phyloP scores from a whole-genome alignment of 2,329 filamentous ascomycete species.

The Ascochyta fabae region DNA sequence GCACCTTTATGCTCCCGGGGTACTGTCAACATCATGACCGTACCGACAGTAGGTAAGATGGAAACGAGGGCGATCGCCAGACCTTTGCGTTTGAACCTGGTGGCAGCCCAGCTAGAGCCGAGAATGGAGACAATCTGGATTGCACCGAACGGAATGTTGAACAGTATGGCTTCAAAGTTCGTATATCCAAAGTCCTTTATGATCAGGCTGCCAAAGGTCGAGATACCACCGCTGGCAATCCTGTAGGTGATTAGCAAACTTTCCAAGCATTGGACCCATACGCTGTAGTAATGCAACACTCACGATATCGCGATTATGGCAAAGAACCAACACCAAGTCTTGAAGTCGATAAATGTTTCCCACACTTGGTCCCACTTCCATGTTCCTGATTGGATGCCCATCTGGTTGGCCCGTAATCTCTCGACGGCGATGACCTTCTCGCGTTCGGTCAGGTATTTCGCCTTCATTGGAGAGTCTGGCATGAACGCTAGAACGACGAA shows the following conservation, averaged over 20 bases:
- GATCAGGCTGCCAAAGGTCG: conserved; percentile 65
- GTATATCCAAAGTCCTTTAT: conserved; percentile 64
- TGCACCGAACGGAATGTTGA: conserved; percentile 66
- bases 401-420: conserved; percentile 30
- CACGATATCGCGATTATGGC: conserved; percentile 53
- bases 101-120: conserved; percentile 59
- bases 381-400: conserved; percentile 69
- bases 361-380: conserved; percentile 74
- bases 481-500: conserved; percentile 50
- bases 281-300: not conserved
- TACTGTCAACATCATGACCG: conserved; percentile 57
- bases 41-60: conserved; percentile 59
- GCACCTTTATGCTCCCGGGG: conserved; percentile 57
- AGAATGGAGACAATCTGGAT: conserved; percentile 58
- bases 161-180: conserved; percentile 60
- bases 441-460: conserved; percentile 31
- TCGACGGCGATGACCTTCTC: conserved; percentile 29
- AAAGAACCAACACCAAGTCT: conserved; percentile 59
- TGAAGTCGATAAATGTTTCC: conserved; percentile 32
- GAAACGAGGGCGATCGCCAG: conserved; percentile 60
- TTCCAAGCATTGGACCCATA: too few relatives aligned
- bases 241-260: conserved; percentile 4
- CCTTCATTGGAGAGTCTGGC: conserved; percentile 53
- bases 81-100: conserved; percentile 58
- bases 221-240: conserved; percentile 68